Conservation (phyloP, 768 basidiomycete genomes). For the Cytidiella melzeri region DNA sequence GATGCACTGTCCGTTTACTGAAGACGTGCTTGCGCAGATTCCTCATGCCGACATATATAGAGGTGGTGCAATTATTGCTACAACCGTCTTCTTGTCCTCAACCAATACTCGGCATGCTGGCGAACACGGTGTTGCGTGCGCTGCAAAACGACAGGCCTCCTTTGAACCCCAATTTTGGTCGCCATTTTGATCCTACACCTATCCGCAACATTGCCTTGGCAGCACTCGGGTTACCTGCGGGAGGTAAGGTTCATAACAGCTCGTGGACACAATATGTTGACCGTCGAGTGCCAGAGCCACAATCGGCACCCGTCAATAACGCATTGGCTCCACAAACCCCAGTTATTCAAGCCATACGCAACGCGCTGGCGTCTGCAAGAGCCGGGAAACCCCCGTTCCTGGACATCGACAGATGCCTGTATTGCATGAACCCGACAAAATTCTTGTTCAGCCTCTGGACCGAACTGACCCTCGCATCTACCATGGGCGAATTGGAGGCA, state of each 20-base stretch:
- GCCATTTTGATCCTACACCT: conserved; percentile 19
- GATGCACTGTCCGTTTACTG: neutral
- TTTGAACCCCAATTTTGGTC: conserved; percentile 18
- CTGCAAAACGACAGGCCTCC: conserved; percentile 35
- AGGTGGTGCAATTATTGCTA: neutral
- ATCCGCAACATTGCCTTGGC: conserved; percentile 35
- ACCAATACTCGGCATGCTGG: conserved; percentile 60
- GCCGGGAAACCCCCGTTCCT: conserved; percentile 58
- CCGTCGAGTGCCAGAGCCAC: too few species aligned
- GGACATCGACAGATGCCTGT: conserved; percentile 64
- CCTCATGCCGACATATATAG: neutral
- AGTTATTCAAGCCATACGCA: conserved; percentile 49
- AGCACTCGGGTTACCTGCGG: conserved; percentile 26
- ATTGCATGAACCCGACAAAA: conserved; percentile 46
- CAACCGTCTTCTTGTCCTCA: conserved; percentile 4
- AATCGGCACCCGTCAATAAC: too few species aligned
- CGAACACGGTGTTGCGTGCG: conserved; percentile 43
- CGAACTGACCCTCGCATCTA: conserved; percentile 49
- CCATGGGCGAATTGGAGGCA: conserved; percentile 53
- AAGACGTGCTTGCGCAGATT: neutral
- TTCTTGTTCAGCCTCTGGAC: conserved; percentile 68
- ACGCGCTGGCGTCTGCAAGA: conserved; percentile 50
- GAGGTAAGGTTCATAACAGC: conserved; percentile 11
- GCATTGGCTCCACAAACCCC: conserved; percentile 30
- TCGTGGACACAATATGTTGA: too few species aligned